These are phyloP conservation scores for Amanita exitialis DNA, from an alignment of 768 basidiomycete species.

Conservation along the genomic window DNA sequence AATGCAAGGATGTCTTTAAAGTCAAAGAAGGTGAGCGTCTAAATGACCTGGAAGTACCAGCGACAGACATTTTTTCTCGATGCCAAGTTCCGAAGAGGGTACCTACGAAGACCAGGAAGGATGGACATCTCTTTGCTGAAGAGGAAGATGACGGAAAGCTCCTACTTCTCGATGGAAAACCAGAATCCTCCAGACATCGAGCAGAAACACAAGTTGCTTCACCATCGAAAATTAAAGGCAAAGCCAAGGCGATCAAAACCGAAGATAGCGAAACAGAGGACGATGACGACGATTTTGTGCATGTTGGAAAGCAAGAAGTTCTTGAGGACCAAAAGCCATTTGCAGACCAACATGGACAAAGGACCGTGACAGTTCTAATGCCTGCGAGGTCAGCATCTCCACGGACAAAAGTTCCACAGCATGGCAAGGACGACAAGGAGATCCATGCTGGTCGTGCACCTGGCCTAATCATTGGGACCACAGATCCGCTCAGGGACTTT, in stretches of 20 bases:
- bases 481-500: slow-evolving; percentile 73
- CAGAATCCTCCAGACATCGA: slow-evolving; percentile 12
- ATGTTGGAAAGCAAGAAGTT: slow-evolving; percentile 8
- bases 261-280: slow-evolving; percentile 47
- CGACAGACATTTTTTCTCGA: neutral
- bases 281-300: slow-evolving; percentile 28
- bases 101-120: slow-evolving; percentile 42
- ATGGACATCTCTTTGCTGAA: slow-evolving; percentile 48
- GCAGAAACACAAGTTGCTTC: slow-evolving; percentile 6
- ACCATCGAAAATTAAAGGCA: slow-evolving; percentile 16
- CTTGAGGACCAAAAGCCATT: slow-evolving; percentile 1
- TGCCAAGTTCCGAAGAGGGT: slow-evolving; percentile 50
- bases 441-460: slow-evolving; percentile 46
- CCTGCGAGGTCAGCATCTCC: slow-evolving; percentile 29
- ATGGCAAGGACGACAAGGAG: slow-evolving; percentile 10
- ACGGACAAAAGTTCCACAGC: slow-evolving; percentile 6
- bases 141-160: slow-evolving; percentile 45
- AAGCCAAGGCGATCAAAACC: slow-evolving; percentile 17
- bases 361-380: slow-evolving; percentile 22
- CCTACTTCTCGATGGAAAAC: slow-evolving; percentile 45
- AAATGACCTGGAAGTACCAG: neutral
- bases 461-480: slow-evolving; percentile 68
- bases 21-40: slow-evolving; percentile 58
- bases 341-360: slow-evolving; percentile 2
- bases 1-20: slow-evolving; percentile 58